These are phyloP conservation scores for Lachnellula cervina DNA, from an alignment of 2,329 filamentous ascomycete genomes.

Conservation along the genomic window DNA sequence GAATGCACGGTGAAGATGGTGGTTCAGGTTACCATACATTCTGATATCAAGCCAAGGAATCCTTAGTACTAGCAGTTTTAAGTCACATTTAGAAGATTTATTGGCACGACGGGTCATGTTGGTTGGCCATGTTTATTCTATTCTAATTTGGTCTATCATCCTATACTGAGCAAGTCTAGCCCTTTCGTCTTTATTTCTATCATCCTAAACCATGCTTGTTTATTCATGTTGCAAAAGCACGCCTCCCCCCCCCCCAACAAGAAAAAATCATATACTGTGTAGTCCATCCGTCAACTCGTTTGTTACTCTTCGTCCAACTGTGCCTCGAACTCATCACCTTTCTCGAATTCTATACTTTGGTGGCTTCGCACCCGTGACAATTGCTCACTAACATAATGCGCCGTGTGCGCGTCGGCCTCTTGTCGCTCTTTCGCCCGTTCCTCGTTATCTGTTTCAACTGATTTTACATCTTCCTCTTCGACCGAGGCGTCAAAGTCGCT, in stretches of 20 bases:
- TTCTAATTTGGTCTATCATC: background rate
- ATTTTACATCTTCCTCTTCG: constrained; percentile 37
- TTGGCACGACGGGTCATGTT: background rate
- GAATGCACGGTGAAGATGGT: no score
- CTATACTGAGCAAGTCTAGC: no score
- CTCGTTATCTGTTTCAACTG: constrained; percentile 49
- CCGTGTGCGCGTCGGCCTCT: constrained; percentile 66
- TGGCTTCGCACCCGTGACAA: constrained; percentile 64
- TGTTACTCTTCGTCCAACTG: constrained; percentile 40
- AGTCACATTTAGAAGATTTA: no score
- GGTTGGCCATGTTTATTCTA: background rate
- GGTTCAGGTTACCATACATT: no score
- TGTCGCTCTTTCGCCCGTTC: constrained; percentile 44
- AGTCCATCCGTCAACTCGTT: background rate
- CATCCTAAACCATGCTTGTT: background rate
- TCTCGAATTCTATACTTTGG: constrained; percentile 32
- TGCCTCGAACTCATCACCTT: constrained; percentile 60
- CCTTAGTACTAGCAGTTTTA: no score
- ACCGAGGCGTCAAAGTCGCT: constrained; percentile 65
- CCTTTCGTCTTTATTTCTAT: no score
- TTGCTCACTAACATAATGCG: constrained; percentile 77
- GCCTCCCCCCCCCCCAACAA: no score
- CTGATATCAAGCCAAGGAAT: no score
- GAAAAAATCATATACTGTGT: background rate
- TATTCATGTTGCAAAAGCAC: background rate